These are phyloP conservation scores for Stemphylium vesicarium DNA, from an alignment of 2,329 filamentous ascomycete genomes.

Conservation along the genomic window DNA sequence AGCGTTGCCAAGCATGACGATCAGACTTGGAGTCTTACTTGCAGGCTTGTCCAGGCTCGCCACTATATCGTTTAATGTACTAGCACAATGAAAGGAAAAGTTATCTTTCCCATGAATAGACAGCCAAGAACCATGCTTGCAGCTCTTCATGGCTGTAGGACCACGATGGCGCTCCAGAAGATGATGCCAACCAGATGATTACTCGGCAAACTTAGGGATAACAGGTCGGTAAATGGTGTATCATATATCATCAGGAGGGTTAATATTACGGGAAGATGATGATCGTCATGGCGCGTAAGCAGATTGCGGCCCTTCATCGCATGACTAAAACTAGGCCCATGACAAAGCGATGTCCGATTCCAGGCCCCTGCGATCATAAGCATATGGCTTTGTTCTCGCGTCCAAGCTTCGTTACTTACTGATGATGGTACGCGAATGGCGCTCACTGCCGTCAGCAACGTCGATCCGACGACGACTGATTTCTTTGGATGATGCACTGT, in stretches of 20 bases:
- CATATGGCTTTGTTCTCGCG: neutral
- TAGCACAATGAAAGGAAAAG: neutral
- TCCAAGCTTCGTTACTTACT: neutral
- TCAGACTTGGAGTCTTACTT: neutral
- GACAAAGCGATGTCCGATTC: neutral
- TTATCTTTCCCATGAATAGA: neutral
- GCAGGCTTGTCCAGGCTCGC: neutral
- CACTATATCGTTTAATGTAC: conserved; percentile 1
- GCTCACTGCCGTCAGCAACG: neutral
- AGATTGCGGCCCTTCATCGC: neutral
- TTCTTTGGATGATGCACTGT: too few relatives aligned
- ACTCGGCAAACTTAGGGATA: neutral
- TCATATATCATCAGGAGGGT: neutral
- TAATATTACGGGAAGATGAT: neutral
- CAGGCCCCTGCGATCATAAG: neutral
- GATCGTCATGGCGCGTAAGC: neutral
- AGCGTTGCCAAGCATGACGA: neutral
- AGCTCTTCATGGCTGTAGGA: neutral
- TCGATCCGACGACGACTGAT: too few relatives aligned
- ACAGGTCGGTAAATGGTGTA: neutral
- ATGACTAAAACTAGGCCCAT: neutral
- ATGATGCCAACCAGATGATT: neutral
- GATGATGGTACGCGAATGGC: neutral
- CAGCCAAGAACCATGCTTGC: neutral
- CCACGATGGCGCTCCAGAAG: neutral